A percentile compares a stretch with the other conserved stretches of the same genome.
These are phyloP conservation scores for Coemansia sp. DNA, from an alignment of 192 early-diverging fungal genomes.

Conservation along the genomic window DNA sequence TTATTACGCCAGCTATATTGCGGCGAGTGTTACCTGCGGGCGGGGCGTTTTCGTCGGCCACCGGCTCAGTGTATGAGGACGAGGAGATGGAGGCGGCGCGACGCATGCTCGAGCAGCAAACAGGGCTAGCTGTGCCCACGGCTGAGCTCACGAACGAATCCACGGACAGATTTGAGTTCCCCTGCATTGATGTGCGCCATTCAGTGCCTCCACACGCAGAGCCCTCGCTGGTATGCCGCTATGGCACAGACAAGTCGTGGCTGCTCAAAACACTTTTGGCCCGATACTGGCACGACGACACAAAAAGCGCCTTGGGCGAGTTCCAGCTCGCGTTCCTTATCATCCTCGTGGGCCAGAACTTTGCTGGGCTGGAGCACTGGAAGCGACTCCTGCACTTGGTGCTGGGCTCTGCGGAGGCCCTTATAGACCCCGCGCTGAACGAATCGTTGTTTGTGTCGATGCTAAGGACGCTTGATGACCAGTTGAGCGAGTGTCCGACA, in stretches of 20 bases:
- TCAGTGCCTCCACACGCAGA: conserved; percentile 80
- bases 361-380: conserved; percentile 88
- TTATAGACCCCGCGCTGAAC: conserved; percentile 51
- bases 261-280: conserved; percentile 51
- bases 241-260: conserved; percentile 91
- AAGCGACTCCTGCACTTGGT: conserved; percentile 76
- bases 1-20: conserved; percentile 62
- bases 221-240: conserved; percentile 69
- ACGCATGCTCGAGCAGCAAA: conserved; percentile 7
- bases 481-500: conserved; percentile 20
- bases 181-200: conserved; percentile 75
- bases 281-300: conserved; percentile 29
- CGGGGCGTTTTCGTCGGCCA: conserved; percentile 49
- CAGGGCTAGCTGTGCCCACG: not conserved
- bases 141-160: not conserved
- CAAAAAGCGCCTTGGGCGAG: conserved; percentile 70
- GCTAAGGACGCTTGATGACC: conserved; percentile 40
- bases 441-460: conserved; percentile 61
- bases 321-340: conserved; percentile 82
- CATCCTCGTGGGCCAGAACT: conserved; percentile 80
- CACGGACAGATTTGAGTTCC: conserved; percentile 60
- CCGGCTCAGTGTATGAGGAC: conserved; percentile 63
- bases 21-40: conserved; percentile 53
- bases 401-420: conserved; percentile 64
- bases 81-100: conserved; percentile 56